Conservation (phyloP, 768 basidiomycete genomes). For the Russula earlei region DNA sequence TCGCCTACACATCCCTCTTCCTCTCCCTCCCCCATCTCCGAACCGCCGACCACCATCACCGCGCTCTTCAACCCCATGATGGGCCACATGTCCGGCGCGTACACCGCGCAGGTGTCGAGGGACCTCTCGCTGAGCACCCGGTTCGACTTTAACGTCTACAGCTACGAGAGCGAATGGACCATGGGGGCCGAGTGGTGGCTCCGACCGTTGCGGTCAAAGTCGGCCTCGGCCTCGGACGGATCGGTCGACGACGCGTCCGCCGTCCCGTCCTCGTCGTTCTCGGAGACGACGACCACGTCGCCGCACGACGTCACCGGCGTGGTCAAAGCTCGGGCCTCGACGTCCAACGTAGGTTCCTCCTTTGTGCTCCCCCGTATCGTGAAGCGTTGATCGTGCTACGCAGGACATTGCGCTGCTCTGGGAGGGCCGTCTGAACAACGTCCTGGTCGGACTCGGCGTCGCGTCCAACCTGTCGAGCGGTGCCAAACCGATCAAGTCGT, state of each 20-base stretch:
- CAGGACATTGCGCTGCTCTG: conserved; percentile 88
- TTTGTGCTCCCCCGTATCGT: not conserved
- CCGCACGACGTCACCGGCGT: conserved; percentile 58
- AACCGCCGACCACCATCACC: conserved; percentile 91
- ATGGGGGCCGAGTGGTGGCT: conserved; percentile 97
- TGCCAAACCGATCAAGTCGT: conserved; percentile 76
- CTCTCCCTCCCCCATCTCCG: conserved; percentile 32
- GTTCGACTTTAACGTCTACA: conserved; percentile 95
- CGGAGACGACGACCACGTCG: conserved; percentile 18
- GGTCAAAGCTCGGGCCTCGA: conserved; percentile 82
- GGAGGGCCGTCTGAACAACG: conserved; percentile 86
- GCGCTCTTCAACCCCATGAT: conserved; percentile 95
- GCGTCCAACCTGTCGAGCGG: conserved; percentile 84
- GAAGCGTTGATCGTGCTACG: not conserved
- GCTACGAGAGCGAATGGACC: conserved; percentile 93
- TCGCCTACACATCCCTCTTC: conserved; percentile 27
- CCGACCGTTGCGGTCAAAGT: conserved; percentile 40
- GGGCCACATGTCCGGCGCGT: conserved; percentile 86
- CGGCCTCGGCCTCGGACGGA: conserved; percentile 18
- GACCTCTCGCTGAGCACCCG: conserved; percentile 82
- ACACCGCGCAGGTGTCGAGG: conserved; percentile 77
- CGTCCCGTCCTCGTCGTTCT: conserved; percentile 11
- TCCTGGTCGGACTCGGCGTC: conserved; percentile 83
- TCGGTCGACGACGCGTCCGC: conserved; percentile 24
- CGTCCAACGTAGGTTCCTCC: conserved; percentile 64